Percentiles rank a stretch among this genome's conserved stretches.
phyloP scores from a whole-genome alignment of 108 stramenopile species.

The Cylindrotheca fusiformis region DNA sequence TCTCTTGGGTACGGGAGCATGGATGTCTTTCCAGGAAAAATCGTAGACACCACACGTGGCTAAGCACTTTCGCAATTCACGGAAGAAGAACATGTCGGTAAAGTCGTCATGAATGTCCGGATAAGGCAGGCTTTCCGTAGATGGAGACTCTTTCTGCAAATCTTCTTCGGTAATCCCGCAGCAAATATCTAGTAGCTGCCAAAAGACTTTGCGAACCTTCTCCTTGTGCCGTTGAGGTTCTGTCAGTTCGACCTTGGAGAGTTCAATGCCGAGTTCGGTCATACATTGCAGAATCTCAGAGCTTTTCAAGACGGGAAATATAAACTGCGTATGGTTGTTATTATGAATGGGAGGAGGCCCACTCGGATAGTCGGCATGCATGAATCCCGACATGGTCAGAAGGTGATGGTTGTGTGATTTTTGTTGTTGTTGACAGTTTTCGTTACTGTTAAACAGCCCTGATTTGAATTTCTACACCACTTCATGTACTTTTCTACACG shows the following conservation, averaged over 20 bases:
- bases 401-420: not conserved
- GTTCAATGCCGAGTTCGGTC: slow-evolving; percentile 72
- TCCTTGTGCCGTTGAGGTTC: slow-evolving; percentile 85
- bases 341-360: slow-evolving; percentile 12
- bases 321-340: slow-evolving; percentile 24
- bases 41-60: slow-evolving; percentile 80
- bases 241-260: slow-evolving; percentile 71
- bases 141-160: slow-evolving; percentile 20
- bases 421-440: not conserved
- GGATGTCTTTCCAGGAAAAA: slow-evolving; percentile 89
- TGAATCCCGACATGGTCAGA: slow-evolving; percentile 18
- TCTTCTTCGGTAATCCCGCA: slow-evolving; percentile 56
- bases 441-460: no score
- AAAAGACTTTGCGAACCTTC: slow-evolving; percentile 69
- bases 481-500: no score
- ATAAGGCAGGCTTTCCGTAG: slow-evolving; percentile 26
- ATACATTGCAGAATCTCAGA: slow-evolving; percentile 80
- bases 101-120: slow-evolving; percentile 81
- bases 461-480: no score
- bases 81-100: slow-evolving; percentile 82
- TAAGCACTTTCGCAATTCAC: slow-evolving; percentile 76
- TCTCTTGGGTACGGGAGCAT: slow-evolving; percentile 63
- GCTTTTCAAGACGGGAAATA: slow-evolving; percentile 84
- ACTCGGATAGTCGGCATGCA: slow-evolving; percentile 14
- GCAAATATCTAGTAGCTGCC: slow-evolving; percentile 61